These are phyloP conservation scores for Ascocoryne sarcoides DNA, from an alignment of 2,329 filamentous ascomycete species.

Conservation along the genomic window DNA sequence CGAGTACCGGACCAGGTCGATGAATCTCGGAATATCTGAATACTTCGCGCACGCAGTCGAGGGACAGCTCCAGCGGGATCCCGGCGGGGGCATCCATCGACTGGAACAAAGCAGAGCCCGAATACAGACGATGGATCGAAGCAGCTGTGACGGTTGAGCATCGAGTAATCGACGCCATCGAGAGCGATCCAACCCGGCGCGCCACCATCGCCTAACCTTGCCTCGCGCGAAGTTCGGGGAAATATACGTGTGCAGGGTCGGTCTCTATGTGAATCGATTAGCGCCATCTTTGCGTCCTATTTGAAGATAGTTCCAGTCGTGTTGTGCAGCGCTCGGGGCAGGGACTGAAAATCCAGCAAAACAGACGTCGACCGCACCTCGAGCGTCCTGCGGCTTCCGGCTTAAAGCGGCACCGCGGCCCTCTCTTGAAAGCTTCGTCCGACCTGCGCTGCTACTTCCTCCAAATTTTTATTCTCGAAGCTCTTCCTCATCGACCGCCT, in stretches of 20 bases:
- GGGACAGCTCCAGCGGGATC: too few relatives aligned
- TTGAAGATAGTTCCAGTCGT: neutral
- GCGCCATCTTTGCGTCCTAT: neutral
- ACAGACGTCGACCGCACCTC: neutral
- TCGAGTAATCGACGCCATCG: too few relatives aligned
- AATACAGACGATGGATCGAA: too few relatives aligned
- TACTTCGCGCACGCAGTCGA: too few relatives aligned
- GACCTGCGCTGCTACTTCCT: neutral
- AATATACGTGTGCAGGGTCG: neutral
- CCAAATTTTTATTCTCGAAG: neutral
- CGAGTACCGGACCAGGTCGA: neutral
- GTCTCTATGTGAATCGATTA: neutral
- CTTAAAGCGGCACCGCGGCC: neutral
- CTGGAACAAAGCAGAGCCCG: too few relatives aligned
- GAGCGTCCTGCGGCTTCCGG: neutral
- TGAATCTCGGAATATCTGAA: too few relatives aligned
- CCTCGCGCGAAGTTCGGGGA: constrained; percentile 1
- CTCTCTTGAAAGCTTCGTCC: neutral
- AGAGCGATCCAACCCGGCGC: too few relatives aligned
- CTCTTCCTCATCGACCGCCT: neutral
- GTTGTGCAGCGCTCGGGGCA: constrained; percentile 1
- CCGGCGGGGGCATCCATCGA: too few relatives aligned
- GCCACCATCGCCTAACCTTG: too few relatives aligned
- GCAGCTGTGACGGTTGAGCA: too few relatives aligned
- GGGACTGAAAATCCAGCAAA: neutral